Evolutionary conservation across 2,329 filamentous ascomycete genomes (phyloP).

Genomic region (Diaporthe caulivora): DNA sequence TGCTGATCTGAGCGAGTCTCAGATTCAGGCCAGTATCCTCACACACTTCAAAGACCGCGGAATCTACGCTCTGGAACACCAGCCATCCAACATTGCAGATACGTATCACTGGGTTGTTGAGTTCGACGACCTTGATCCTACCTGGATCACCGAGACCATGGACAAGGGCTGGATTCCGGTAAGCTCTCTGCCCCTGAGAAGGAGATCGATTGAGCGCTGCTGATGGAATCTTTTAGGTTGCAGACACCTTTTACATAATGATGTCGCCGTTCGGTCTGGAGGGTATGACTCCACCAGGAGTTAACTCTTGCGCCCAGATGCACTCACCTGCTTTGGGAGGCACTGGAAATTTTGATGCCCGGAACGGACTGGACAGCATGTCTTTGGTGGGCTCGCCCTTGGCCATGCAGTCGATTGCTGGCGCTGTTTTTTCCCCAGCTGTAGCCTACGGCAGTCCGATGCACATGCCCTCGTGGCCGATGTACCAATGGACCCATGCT

Average conservation of each 20-base stretch:
- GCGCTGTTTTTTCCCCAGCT: not conserved
- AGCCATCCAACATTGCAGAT: conserved; percentile 31
- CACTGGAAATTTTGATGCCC: not conserved
- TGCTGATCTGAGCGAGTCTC: conserved; percentile 27
- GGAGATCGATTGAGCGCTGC: not conserved
- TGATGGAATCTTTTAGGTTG: conserved; percentile 19
- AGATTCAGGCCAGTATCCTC: conserved; percentile 33
- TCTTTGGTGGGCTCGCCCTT: conserved; percentile 28
- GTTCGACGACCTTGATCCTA: conserved; percentile 34
- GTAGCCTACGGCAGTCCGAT: not conserved
- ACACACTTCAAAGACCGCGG: conserved; percentile 37
- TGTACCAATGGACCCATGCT: conserved; percentile 19
- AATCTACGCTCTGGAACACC: conserved; percentile 35
- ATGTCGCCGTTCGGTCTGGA: conserved; percentile 30
- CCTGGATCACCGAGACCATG: conserved; percentile 10
- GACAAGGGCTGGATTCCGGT: conserved; percentile 36
- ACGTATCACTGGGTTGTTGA: conserved; percentile 35
- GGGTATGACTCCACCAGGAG: not conserved
- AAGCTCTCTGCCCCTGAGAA: not conserved
- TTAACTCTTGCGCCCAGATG: conserved; percentile 26
- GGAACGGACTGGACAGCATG: conserved; percentile 10
- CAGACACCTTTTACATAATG: conserved; percentile 28
- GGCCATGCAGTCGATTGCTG: conserved; percentile 12
- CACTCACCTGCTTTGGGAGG: not conserved
- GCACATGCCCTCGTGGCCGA: conserved; percentile 31